Evolutionary conservation across 2,329 filamentous ascomycete genomes (phyloP), one percentile per base, ranked within the genome.

Genomic region (Aschersonia sp.): DNA sequence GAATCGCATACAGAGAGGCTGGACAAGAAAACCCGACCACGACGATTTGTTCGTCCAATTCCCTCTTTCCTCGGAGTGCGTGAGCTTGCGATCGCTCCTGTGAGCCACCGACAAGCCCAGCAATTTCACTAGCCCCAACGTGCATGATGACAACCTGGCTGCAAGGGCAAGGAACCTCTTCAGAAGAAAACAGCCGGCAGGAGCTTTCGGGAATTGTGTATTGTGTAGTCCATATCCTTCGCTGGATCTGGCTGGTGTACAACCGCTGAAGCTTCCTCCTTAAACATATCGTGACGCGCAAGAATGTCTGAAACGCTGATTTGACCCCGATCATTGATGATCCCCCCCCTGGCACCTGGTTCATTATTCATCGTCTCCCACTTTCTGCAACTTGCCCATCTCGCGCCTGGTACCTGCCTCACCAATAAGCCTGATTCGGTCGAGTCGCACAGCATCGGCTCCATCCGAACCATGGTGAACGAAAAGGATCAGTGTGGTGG

Each of bases 331-430:
- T 42, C 7, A n/a, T 11, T 42, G 22, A 22, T 42, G 11, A n/a
- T 42, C 40, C 22, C 22, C 14, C 9, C 22, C 14, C 22, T 42
- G 11, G 11, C 14, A 12, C 37, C 5, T 42, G n/a, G 35, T 14
- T 33, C 12, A 5, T 63, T 68, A 81, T 62, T 82, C 76, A 47
- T 79, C 79, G 31, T 94, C 84, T 11, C 82, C 87, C 60, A 96
- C 78, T 79, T 97, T 97, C 74, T 97, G 87, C 55, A 98, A 70
- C 72, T 94, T 94, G 55, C 89, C 90, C 78, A 88, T 87, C 49
- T 92, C 85, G 51, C 88, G 77, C 76, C 94, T 95, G 72, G 94
- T 83, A 11, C 92, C 90, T 12, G 80, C 78, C 65, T 97, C 90
- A 32, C 92, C 92, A 59, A 97, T 81, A 48, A 97, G 71, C 56